Conservation (phyloP, 345 rosid species). For the thale cress (Arabidopsis thaliana) region TAIR10.1 NC_003075.7:12805001-12805500, state of each 20-base stretch:
- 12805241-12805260: conserved; percentile 19
- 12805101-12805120: conserved; percentile 77
- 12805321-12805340: conserved; percentile 4
- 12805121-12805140: conserved; percentile 86
- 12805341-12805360: not conserved
- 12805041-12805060: conserved; percentile 35
- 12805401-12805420: no score
- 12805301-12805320: conserved; percentile 1
- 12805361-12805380: not conserved
- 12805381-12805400: no score
- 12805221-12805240: conserved; percentile 75
- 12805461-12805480: not conserved
- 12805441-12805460: conserved; percentile 8
- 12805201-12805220: conserved; percentile 70
- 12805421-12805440: conserved; percentile 16
- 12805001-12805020: conserved; percentile 57
- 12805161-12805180: conserved; percentile 86
- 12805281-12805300: conserved; percentile 15
- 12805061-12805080: conserved; percentile 24
- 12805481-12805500: conserved; percentile 15
- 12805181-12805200: conserved; percentile 71
- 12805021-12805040: conserved; percentile 23
- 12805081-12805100: conserved; percentile 83
- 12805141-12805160: conserved; percentile 75
- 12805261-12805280: not conserved